Evolutionary conservation across 345 rosid species (phyloP).

Genomic region (Pistacia integerrima): DNA sequence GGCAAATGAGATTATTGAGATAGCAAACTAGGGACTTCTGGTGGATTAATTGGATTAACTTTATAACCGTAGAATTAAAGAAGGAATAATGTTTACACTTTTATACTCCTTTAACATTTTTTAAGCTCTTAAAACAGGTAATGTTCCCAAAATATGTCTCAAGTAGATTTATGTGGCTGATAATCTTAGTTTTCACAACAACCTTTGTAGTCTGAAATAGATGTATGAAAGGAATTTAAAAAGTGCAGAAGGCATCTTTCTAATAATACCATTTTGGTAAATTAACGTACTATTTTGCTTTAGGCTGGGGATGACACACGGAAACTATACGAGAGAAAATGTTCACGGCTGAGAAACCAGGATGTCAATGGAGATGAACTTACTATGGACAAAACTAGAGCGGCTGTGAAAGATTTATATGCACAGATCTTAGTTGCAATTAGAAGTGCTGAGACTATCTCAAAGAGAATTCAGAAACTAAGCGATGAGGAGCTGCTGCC

Average conservation of each 20-base stretch:
- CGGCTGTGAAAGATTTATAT: slow-evolving; percentile 61
- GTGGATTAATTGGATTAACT: too few species aligned
- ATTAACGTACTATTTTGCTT: slow-evolving; percentile 12
- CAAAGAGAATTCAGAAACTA: slow-evolving; percentile 61
- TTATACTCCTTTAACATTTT: too few species aligned
- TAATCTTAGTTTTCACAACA: too few species aligned
- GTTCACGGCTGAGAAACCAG: slow-evolving; percentile 50
- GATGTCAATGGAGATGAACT: slow-evolving; percentile 53
- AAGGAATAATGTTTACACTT: too few species aligned
- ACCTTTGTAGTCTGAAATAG: too few species aligned
- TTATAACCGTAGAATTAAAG: too few species aligned
- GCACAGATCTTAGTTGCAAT: slow-evolving; percentile 72
- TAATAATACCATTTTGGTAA: background rate
- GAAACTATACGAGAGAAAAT: slow-evolving; percentile 63
- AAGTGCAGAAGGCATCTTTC: background rate
- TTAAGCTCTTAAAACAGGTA: too few species aligned
- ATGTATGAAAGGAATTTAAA: too few species aligned
- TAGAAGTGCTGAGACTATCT: slow-evolving; percentile 68
- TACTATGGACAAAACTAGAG: slow-evolving; percentile 56
- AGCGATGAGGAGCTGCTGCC: slow-evolving; percentile 74
- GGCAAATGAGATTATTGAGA: too few species aligned
- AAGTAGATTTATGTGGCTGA: too few species aligned
- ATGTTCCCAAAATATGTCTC: too few species aligned
- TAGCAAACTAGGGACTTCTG: too few species aligned
- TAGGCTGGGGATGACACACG: slow-evolving; percentile 67